Evolutionary conservation across 1,139 yeast genomes (phyloP), one percentile per base, ranked within the genome.

Genomic region (Protomyces lactucae-debilis): DNA sequence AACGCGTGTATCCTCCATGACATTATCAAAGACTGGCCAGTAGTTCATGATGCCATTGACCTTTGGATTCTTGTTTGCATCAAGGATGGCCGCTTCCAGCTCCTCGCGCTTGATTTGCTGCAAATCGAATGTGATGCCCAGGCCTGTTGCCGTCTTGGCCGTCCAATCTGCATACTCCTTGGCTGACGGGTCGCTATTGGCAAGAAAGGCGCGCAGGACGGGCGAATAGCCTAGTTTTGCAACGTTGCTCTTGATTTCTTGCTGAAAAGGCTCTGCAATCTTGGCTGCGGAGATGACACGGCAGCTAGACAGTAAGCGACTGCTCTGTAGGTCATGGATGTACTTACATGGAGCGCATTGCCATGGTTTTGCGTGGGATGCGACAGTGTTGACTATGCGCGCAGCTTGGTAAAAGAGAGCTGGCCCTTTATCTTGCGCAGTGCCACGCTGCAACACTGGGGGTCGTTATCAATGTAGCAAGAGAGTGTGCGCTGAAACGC

Each of bases 41-140:
- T 93, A 93, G n/a, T 93, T 93, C 91, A 93, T 91, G 70, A 93
- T 93, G 36, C 99, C 99, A 73, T 90, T 87, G 43, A 93, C 90
- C 0, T 75, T 71, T 64, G 82, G 84, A 72, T 92, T 95, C 39
- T 80, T 80, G 74, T 93, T 93, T 66, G 98, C 97, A 60, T 82
- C 84, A 64, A 91, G 82, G 67, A 93, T 83, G 37, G 85, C 86
- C 69, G 86, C 91, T 75, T 93, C 99, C 68, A 93, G 80, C 48
- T 86, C 88, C 71, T 93, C 96, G 74, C 88, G 89, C 70, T 83
- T 84, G 10, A 87, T 85, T 68, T 81, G 80, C 60, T 90, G 79
- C 69, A 95, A 78, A 73, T 91, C 93, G 74, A 90, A 93, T 39
- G 82, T 79, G 77, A 93, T 91, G 0, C 99, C 99, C 65, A 90